These are phyloP conservation scores for Sphaerobolus stellatus DNA, from an alignment of 1,284 basidiomycete species.

Conservation along the genomic window DNA sequence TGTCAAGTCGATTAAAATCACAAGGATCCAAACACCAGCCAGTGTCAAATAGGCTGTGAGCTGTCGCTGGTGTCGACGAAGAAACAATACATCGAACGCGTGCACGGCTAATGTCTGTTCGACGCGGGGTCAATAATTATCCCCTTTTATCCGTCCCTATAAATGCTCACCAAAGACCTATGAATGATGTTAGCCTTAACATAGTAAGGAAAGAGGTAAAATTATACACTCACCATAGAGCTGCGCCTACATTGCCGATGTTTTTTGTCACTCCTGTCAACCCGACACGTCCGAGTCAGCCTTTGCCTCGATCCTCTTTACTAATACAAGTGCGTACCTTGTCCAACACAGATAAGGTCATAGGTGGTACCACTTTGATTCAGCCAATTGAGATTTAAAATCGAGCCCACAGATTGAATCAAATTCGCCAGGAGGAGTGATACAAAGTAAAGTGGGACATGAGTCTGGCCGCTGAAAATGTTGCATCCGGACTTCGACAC, in stretches of 20 bases:
- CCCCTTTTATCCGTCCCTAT: conserved; percentile 17
- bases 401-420: conserved; percentile 48
- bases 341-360: conserved; percentile 44
- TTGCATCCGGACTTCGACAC: too few relatives aligned
- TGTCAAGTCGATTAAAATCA: conserved; percentile 42
- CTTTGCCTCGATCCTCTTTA: too few relatives aligned
- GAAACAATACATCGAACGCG: conserved; percentile 51
- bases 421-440: conserved; percentile 44
- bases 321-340: conserved; percentile 40
- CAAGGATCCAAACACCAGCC: conserved; percentile 43
- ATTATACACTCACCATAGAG: conserved; percentile 39
- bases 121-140: not conserved
- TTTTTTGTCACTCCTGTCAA: conserved; percentile 49
- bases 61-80: conserved; percentile 38
- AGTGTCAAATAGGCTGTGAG: conserved; percentile 40
- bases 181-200: not conserved
- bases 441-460: conserved; percentile 50
- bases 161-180: conserved; percentile 40
- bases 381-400: conserved; percentile 50
- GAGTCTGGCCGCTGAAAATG: too few relatives aligned
- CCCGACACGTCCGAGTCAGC: not conserved
- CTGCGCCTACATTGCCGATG: conserved; percentile 50
- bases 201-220: not conserved
- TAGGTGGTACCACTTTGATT: conserved; percentile 34
- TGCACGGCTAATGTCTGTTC: conserved; percentile 46